Evolutionary conservation across 169 alveolate species (phyloP).

Genomic region (Besnoitia besnoiti): DNA sequence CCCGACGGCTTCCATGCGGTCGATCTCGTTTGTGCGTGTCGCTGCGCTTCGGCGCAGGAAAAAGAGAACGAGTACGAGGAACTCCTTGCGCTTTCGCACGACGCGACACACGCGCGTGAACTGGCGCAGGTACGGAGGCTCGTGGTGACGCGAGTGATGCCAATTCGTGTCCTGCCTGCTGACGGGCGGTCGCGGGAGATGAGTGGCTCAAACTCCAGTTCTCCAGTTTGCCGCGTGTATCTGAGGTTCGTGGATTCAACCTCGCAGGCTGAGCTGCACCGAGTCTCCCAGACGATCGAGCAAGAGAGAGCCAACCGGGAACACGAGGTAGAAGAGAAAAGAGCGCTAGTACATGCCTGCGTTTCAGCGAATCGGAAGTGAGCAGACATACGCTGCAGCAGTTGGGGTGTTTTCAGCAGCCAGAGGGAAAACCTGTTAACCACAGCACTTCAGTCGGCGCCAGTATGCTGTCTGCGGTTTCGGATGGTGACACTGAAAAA

Average conservation of each 20-base stretch:
- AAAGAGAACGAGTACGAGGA: constrained; percentile 91
- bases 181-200: too few relatives aligned
- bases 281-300: constrained; percentile 83
- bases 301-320: constrained; percentile 80
- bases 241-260: background rate
- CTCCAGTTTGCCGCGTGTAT: background rate
- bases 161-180: too few relatives aligned
- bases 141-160: background rate
- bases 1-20: background rate
- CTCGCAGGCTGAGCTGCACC: constrained; percentile 85
- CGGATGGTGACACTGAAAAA: too few relatives aligned
- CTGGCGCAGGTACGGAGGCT: constrained; percentile 73
- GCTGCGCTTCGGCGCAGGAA: constrained; percentile 70
- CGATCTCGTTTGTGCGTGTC: too few relatives aligned
- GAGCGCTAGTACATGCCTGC: constrained; percentile 70
- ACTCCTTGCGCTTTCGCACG: constrained; percentile 84
- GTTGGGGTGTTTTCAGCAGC: too few relatives aligned
- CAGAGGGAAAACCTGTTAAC: too few relatives aligned
- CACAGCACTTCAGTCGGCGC: too few relatives aligned
- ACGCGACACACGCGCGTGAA: constrained; percentile 92
- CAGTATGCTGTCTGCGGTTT: too few relatives aligned
- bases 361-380: constrained; percentile 67
- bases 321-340: constrained; percentile 75
- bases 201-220: too few relatives aligned
- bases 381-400: too few relatives aligned